These are phyloP conservation scores for Penicillium steckii DNA, from an alignment of 495 filamentous ascomycete species.

Conservation along the genomic window DNA sequence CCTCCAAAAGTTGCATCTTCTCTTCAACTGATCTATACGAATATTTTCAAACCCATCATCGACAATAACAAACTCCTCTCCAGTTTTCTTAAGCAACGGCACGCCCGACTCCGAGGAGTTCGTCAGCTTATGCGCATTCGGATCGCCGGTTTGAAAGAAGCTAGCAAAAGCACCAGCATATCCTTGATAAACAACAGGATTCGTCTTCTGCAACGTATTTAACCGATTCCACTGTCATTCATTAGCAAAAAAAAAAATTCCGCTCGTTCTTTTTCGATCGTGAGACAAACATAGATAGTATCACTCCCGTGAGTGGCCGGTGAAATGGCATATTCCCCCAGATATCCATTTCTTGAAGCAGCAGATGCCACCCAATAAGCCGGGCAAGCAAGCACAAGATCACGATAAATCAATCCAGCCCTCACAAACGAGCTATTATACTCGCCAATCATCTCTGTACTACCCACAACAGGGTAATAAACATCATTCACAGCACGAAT, in stretches of 20 bases:
- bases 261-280: too few relatives aligned
- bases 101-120: conserved; percentile 41
- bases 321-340: conserved; percentile 58
- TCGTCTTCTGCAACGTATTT: conserved; percentile 51
- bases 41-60: conserved; percentile 41
- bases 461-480: conserved; percentile 46
- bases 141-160: conserved; percentile 59
- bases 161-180: conserved; percentile 59
- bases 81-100: conserved; percentile 35
- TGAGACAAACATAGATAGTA: conserved; percentile 54
- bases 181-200: conserved; percentile 55
- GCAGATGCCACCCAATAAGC: conserved; percentile 54
- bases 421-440: conserved; percentile 48
- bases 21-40: conserved; percentile 33
- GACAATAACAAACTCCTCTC: conserved; percentile 51
- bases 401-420: conserved; percentile 56
- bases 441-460: conserved; percentile 37
- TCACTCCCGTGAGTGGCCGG: conserved; percentile 61
- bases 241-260: too few relatives aligned
- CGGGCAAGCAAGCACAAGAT: conserved; percentile 60
- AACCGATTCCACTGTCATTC: conserved; percentile 52
- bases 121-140: conserved; percentile 58
- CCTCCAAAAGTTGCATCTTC: conserved; percentile 55
- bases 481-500: conserved; percentile 34
- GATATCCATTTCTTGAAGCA: conserved; percentile 43